Conservation (phyloP, 1,284 basidiomycete species). For the Ganoderma leucocontextum region DNA sequence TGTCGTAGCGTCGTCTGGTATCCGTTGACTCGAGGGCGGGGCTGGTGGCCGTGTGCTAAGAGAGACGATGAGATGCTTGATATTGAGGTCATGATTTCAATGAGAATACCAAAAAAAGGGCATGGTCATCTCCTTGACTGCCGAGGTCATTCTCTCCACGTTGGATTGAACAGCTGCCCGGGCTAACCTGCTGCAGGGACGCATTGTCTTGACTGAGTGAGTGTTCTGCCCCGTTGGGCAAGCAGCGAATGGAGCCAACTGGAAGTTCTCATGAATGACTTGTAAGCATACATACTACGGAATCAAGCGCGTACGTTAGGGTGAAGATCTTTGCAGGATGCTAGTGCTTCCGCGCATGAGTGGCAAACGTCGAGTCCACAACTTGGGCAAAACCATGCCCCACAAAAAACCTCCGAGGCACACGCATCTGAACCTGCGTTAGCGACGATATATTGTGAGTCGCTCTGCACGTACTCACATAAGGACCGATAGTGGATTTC, state of each 20-base stretch:
- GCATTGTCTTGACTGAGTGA: background rate
- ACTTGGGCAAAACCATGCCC: background rate
- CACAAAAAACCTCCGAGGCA: background rate
- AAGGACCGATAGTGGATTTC: too few relatives aligned
- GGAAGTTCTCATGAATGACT: background rate
- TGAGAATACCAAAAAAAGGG: background rate
- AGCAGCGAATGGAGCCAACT: background rate
- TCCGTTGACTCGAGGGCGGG: background rate
- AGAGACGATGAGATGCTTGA: background rate
- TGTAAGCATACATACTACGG: background rate
- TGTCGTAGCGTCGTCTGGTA: background rate
- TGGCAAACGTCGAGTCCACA: background rate
- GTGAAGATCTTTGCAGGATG: background rate
- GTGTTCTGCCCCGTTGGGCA: background rate
- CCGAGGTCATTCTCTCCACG: background rate
- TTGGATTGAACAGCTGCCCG: background rate
- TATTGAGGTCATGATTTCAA: background rate
- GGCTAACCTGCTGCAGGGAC: background rate
- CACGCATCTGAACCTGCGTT: background rate
- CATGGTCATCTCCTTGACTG: background rate
- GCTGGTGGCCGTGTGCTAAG: background rate
- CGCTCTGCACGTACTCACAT: too few relatives aligned
- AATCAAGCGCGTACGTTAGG: background rate
- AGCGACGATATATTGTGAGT: background rate
- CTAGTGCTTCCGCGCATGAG: background rate